Conservation (phyloP, 139 green algal species). For the Asterochloris sp. region DNA sequence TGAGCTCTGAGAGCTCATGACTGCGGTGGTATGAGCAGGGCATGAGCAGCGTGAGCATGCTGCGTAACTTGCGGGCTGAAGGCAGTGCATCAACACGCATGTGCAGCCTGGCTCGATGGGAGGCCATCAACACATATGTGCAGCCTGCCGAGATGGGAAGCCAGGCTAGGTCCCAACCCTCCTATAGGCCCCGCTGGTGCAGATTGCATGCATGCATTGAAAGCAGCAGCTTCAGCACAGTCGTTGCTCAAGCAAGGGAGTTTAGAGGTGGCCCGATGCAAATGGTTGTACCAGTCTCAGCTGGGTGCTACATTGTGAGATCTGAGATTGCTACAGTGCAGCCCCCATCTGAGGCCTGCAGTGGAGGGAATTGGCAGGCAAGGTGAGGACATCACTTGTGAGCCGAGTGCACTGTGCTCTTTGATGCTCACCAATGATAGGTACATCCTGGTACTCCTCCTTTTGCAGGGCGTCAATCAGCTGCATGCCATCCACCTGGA, state of each 20-base stretch:
- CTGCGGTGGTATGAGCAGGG: slow-evolving; percentile 4
- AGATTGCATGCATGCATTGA: too few species aligned
- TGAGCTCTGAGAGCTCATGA: slow-evolving; percentile 13
- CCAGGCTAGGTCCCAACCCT: too few species aligned
- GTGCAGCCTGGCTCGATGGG: not conserved
- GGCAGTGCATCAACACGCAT: not conserved
- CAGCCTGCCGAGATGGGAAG: too few species aligned
- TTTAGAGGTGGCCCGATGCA: too few species aligned
- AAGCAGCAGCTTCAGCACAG: too few species aligned
- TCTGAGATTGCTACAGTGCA: not conserved
- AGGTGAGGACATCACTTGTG: too few species aligned
- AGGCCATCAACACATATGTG: not conserved
- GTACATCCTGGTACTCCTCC: slow-evolving; percentile 8
- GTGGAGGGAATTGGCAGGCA: too few species aligned
- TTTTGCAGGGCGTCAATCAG: slow-evolving; percentile 10
- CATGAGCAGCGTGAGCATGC: not conserved
- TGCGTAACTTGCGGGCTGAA: not conserved
- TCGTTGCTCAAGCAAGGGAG: too few species aligned
- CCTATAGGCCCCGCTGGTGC: too few species aligned
- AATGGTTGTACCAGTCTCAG: too few species aligned
- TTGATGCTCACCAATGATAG: slow-evolving; percentile 19
- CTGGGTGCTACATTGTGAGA: not conserved
- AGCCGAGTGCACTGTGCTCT: not conserved
- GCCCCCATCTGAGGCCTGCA: not conserved
- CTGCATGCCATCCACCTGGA: slow-evolving; percentile 24